These are phyloP conservation scores for Irpex sp. DNA, from an alignment of 1,284 basidiomycete genomes.

Conservation along the genomic window DNA sequence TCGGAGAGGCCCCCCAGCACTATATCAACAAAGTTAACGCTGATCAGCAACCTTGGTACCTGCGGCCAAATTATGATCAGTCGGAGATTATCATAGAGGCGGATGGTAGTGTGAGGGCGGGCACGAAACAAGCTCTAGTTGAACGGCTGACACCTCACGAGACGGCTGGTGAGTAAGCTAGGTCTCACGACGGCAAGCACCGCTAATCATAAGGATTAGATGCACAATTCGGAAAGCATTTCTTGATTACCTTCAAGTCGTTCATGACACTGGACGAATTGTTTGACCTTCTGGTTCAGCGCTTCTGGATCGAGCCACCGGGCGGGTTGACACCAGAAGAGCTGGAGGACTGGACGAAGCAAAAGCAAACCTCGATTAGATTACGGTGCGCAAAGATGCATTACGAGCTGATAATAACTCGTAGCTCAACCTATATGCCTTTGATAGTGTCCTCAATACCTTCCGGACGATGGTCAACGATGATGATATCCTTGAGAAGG, in stretches of 20 bases:
- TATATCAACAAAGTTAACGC: constrained; percentile 48
- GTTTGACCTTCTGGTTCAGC: constrained; percentile 80
- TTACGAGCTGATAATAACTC: background rate
- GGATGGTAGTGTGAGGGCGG: constrained; percentile 82
- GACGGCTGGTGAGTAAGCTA: constrained; percentile 57
- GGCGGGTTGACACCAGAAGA: constrained; percentile 64
- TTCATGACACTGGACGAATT: constrained; percentile 88
- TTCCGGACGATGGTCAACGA: constrained; percentile 81
- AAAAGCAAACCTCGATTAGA: constrained; percentile 89
- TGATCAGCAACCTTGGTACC: constrained; percentile 78
- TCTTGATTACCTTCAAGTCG: constrained; percentile 96
- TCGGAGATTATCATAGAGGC: constrained; percentile 83
- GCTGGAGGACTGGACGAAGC: constrained; percentile 77
- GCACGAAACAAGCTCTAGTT: constrained; percentile 85
- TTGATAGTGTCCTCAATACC: constrained; percentile 74
- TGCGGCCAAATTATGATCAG: constrained; percentile 77
- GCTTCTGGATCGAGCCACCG: constrained; percentile 83
- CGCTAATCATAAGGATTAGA: constrained; percentile 40
- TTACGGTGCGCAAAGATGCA: constrained; percentile 58
- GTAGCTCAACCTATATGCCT: background rate
- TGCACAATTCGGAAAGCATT: constrained; percentile 84
- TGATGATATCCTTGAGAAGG: constrained; percentile 74
- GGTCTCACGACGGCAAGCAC: background rate
- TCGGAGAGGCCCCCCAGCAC: constrained; percentile 66
- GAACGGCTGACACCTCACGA: constrained; percentile 92